Evolutionary conservation across 768 basidiomycete species (phyloP).

Genomic region (Royoungia palumana): DNA sequence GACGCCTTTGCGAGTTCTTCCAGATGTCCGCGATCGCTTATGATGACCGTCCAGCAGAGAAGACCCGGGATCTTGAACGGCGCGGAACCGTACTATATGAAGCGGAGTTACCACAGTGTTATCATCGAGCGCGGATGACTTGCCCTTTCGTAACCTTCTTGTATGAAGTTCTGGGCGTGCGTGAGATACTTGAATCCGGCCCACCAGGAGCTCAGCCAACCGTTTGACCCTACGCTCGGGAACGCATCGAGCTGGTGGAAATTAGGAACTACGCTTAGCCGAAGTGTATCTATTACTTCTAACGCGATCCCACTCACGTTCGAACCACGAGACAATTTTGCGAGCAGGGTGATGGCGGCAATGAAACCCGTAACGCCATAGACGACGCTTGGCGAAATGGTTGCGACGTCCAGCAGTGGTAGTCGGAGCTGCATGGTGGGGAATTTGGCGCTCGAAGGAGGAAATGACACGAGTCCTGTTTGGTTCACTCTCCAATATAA

Average conservation of each 20-base stretch:
- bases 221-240: conserved; percentile 26
- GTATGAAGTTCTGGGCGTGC: conserved; percentile 21
- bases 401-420: no score
- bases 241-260: conserved; percentile 20
- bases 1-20: conserved; percentile 40
- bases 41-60: conserved; percentile 38
- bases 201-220: conserved; percentile 27
- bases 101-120: neutral
- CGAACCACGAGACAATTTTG: no score
- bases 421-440: no score
- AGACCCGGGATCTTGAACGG: conserved; percentile 30
- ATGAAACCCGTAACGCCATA: no score
- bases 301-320: no score
- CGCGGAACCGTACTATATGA: conserved; percentile 20
- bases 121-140: neutral
- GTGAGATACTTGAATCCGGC: conserved; percentile 15
- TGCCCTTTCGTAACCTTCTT: conserved; percentile 31
- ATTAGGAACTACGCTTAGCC: no score
- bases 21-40: conserved; percentile 28
- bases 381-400: no score
- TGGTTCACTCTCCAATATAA: no score
- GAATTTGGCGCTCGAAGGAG: no score
- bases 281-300: no score
- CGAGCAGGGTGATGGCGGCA: no score
- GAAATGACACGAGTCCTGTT: no score